Percentiles rank a stretch among this genome's conserved stretches.
These are phyloP conservation scores for Candida taoyuanica DNA, from an alignment of 805 yeast genomes.

Conservation along the genomic window DNA sequence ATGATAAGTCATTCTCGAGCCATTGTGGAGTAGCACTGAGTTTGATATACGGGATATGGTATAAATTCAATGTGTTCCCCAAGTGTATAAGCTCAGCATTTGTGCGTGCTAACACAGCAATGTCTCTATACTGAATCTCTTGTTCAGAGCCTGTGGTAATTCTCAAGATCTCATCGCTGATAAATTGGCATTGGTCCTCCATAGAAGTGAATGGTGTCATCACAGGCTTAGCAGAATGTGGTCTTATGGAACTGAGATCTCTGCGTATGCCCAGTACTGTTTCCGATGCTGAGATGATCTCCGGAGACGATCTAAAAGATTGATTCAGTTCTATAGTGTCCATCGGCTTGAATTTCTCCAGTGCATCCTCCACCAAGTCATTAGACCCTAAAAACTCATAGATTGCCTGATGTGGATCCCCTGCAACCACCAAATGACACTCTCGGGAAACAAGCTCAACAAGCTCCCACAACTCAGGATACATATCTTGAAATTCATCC, in stretches of 20 bases:
- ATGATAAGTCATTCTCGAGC: slow-evolving; percentile 38
- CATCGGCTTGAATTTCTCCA: slow-evolving; percentile 17
- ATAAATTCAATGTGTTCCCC: slow-evolving; percentile 33
- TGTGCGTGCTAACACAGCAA: slow-evolving; percentile 49
- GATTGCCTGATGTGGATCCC: slow-evolving; percentile 68
- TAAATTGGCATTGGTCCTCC: slow-evolving; percentile 38
- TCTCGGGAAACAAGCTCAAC: slow-evolving; percentile 33
- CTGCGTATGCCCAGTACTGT: slow-evolving; percentile 8
- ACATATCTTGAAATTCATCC: slow-evolving; percentile 74
- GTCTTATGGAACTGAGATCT: slow-evolving; percentile 1
- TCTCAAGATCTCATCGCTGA: slow-evolving; percentile 40
- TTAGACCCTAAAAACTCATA: slow-evolving; percentile 61
- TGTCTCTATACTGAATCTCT: slow-evolving; percentile 39
- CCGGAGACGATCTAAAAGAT: slow-evolving; percentile 60
- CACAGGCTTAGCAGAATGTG: slow-evolving; percentile 15
- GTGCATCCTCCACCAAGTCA: slow-evolving; percentile 28
- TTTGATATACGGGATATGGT: slow-evolving; percentile 40
- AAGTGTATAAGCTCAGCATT: slow-evolving; percentile 44
- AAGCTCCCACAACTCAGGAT: slow-evolving; percentile 44
- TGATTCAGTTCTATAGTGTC: slow-evolving; percentile 37
- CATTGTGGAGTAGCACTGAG: slow-evolving; percentile 47
- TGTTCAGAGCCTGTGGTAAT: slow-evolving; percentile 40
- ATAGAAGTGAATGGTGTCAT: slow-evolving; percentile 25
- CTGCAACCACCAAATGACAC: slow-evolving; percentile 61
- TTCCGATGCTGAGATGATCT: slow-evolving; percentile 43